Evolutionary conservation across 805 yeast species (phyloP), one percentile per base, ranked within the genome.

Genomic region (Kregervanrija delftensis): DNA sequence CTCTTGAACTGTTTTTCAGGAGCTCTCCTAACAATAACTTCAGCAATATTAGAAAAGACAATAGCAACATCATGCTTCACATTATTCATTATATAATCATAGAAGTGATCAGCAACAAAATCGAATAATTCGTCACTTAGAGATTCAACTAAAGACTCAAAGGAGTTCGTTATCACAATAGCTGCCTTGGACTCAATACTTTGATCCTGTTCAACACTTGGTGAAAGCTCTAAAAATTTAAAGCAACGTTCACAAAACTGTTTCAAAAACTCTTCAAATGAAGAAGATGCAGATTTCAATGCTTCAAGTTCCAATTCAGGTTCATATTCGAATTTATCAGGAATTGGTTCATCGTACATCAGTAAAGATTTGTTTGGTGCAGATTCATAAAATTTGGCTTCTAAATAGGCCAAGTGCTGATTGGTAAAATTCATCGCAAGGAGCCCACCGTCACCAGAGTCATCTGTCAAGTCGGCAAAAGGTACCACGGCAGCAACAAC

Each of bases 401-500:
- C 76, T 17, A 90, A 64, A 46, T 66, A 72, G 16, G 72, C 74
- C 33, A 86, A 58, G 55, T 88, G 95, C 30, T 73, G 74, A 43
- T 77, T 71, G 10, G 90, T 79, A 57, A 84, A 82, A 14, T 83
- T 82, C 41, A 66, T 57, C 1, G 75, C 77, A 12, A 53, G 30
- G 12, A 60, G 16, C 1, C 66, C 66, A 5, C 63, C 65, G 45
- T 71, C 78, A 10, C 69, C 70, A 0, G 48, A 39, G 3, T 71
- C 77, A 9, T 65, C 66, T 9, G 75, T 72, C 10, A 86, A 56
- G 54, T 84, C 87, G 30, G 69, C 67, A 49, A 89, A 71, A 1
- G 96, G 96, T 2, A 85, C 76, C 45, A 81, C 83, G 6, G 83
- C 69, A 0, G 88, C 81, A 17, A 83, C 75, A 0, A 86, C 71